Percentiles rank a stretch among this genome's conserved stretches.
phyloP scores from a whole-genome alignment of 371 early-diverging fungal genomes.

The Chytridium lagenaria region DNA sequence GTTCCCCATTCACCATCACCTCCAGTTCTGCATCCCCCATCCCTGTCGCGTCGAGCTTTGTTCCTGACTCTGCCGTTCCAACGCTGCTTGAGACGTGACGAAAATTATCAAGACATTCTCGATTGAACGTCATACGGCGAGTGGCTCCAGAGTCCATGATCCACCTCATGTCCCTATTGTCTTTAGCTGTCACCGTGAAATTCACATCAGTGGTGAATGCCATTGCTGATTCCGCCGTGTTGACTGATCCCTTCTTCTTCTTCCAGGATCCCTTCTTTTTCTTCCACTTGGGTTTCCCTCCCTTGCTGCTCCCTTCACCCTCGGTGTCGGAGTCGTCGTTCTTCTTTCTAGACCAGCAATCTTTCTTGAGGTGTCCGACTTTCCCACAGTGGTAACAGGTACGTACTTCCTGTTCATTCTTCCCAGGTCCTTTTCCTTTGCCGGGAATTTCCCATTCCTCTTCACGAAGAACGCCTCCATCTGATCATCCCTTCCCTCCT shows the following conservation, averaged over 20 bases:
- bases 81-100: background rate
- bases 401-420: background rate
- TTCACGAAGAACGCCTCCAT: background rate
- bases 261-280: background rate
- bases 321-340: background rate
- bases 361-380: background rate
- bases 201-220: background rate
- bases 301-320: background rate
- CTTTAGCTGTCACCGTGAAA: background rate
- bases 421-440: background rate
- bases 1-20: background rate
- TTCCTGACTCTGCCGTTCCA: background rate
- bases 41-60: background rate
- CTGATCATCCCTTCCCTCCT: background rate
- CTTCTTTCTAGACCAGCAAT: background rate
- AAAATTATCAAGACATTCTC: background rate
- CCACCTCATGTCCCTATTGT: background rate
- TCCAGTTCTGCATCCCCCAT: background rate
- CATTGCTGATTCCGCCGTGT: background rate
- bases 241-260: background rate
- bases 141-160: background rate
- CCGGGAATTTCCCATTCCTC: background rate
- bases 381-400: background rate
- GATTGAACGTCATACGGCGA: background rate
- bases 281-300: background rate